Evolutionary conservation across 345 rosid species (phyloP), one percentile per base, ranked within the genome.

Genomic region (Salix exigua): DNA sequence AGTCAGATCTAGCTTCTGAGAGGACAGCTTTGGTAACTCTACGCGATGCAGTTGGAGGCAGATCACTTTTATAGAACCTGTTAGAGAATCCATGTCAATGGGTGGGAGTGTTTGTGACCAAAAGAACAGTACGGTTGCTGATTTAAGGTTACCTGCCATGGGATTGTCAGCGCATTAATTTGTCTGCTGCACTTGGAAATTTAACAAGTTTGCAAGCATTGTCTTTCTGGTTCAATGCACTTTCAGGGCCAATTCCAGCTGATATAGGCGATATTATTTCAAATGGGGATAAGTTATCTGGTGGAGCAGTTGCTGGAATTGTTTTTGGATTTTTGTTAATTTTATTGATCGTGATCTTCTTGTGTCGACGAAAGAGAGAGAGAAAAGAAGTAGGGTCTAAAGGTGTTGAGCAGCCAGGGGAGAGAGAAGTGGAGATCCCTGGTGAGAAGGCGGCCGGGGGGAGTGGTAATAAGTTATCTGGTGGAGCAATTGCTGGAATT

Each of bases 111-210:
- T 64, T 64, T 93, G 99, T 85, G 81, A 82, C 44, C 25, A 13
- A 23, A 72, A 75, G 78, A 71, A 80, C 64, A 42, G 80, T 68
- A 83, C 81, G 26, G 93, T 95, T 80, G 71, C 77, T 18, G 78
- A 82, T 73, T 88, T 95, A 30, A 94, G 88, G 35, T 86, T 91
- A 30, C 98, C 99, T 25, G 98, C 86, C 23, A 73, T 70, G 82
- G 97, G 96, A n/a, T 91, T 95, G 7, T 70, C 84, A 21, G 91
- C 96, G 23, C 28, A 71, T 37, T n/a, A n/a, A n/a, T n/a, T 87
- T 95, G 68, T 98, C 98, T 16, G 58, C 85, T 25, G 91, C 89
- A 21, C 83, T 95, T 16, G 96, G 96, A 68, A 93, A 89, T 83
- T 87, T 95, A 72, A 90, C 88, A 50, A 76, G 85, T 37, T 88